Evolutionary conservation across 2,329 filamentous ascomycete genomes (phyloP).

Genomic region (Fusarium equiseti): DNA sequence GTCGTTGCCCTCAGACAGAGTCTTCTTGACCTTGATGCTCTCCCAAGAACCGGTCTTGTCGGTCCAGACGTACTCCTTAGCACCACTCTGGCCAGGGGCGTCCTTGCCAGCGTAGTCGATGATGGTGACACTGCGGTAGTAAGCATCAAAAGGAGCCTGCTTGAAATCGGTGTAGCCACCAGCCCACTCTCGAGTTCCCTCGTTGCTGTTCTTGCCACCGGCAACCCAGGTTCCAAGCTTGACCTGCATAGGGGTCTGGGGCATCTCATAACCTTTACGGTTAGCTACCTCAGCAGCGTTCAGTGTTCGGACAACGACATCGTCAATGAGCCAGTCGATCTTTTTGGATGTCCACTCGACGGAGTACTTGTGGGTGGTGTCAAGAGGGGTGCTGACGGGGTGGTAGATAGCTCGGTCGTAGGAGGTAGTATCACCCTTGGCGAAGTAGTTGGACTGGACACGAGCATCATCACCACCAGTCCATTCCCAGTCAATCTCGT

Average conservation of each 20-base stretch:
- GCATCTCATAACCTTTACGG: slow-evolving; percentile 67
- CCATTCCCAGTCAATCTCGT: slow-evolving; percentile 95
- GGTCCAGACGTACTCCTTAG: slow-evolving; percentile 65
- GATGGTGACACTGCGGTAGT: slow-evolving; percentile 69
- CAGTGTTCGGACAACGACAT: slow-evolving; percentile 70
- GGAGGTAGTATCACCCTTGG: slow-evolving; percentile 77
- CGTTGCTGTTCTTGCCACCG: slow-evolving; percentile 67
- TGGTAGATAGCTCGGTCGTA: slow-evolving; percentile 78
- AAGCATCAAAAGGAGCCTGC: slow-evolving; percentile 65
- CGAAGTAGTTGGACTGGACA: slow-evolving; percentile 90
- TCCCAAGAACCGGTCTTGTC: slow-evolving; percentile 63
- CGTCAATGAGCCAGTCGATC: slow-evolving; percentile 75
- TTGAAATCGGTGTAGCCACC: slow-evolving; percentile 71
- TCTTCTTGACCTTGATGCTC: slow-evolving; percentile 64
- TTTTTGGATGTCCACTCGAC: slow-evolving; percentile 75
- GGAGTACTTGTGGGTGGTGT: slow-evolving; percentile 73
- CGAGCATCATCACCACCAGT: slow-evolving; percentile 79
- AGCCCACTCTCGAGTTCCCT: slow-evolving; percentile 79
- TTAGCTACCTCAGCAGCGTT: slow-evolving; percentile 67
- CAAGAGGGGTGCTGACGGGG: slow-evolving; percentile 66
- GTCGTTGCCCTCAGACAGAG: slow-evolving; percentile 46
- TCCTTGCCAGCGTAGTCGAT: slow-evolving; percentile 66
- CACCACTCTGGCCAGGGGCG: slow-evolving; percentile 53
- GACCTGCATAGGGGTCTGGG: slow-evolving; percentile 79
- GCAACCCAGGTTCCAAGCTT: slow-evolving; percentile 77